A percentile compares a stretch with the other conserved stretches of the same genome.
Conservation (phyloP, 495 filamentous ascomycete species). For the Annulohypoxylon moriforme region DNA sequence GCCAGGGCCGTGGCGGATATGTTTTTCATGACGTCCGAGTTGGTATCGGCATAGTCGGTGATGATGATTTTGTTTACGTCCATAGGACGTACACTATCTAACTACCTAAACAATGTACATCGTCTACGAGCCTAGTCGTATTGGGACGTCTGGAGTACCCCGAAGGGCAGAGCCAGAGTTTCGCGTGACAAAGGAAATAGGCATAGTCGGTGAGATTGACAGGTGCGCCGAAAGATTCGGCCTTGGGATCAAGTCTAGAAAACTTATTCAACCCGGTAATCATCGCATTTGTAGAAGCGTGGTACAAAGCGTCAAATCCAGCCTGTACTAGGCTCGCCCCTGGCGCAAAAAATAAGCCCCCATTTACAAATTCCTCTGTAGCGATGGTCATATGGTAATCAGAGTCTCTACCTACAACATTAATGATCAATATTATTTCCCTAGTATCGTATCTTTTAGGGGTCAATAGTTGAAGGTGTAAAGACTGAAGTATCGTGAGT, state of each 20-base stretch:
- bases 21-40: constrained; percentile 38
- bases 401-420: constrained; percentile 41
- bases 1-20: constrained; percentile 14
- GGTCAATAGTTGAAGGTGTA: constrained; percentile 37
- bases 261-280: no score
- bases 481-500: neutral
- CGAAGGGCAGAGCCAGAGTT: no score
- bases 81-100: no score
- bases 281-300: no score
- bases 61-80: no score
- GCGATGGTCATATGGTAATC: constrained; percentile 54
- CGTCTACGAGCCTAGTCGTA: no score
- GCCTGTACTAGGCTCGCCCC: constrained; percentile 29
- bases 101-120: no score
- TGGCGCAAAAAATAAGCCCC: constrained; percentile 33
- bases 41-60: constrained; percentile 29
- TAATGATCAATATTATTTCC: constrained; percentile 36
- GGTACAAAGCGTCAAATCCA: constrained; percentile 21
- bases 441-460: constrained; percentile 24
- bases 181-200: no score
- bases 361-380: constrained; percentile 49
- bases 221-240: neutral
- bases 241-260: neutral
- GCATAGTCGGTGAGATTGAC: constrained; percentile 23
- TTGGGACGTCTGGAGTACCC: no score